Conservation (phyloP, 2,329 filamentous ascomycete genomes). For the Calycina herbarum region DNA sequence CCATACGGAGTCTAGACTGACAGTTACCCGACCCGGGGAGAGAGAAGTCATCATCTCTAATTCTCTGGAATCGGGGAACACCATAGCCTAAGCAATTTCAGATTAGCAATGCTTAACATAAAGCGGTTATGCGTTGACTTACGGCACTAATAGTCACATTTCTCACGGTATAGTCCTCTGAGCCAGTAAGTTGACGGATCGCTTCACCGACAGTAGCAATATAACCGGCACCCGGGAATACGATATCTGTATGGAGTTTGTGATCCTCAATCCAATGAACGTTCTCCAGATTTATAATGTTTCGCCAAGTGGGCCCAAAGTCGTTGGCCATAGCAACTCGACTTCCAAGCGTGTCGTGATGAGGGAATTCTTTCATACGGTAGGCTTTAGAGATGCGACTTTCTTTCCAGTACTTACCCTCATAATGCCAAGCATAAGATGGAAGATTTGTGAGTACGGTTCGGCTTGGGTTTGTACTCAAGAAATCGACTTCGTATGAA, state of each 20-base stretch:
- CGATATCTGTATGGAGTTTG: constrained; percentile 47
- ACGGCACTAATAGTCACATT: constrained; percentile 12
- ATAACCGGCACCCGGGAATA: constrained; percentile 48
- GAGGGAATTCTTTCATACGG: constrained; percentile 45
- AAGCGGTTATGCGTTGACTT: not conserved
- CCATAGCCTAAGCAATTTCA: constrained; percentile 23
- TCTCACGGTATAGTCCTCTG: constrained; percentile 22
- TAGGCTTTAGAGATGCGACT: constrained; percentile 50
- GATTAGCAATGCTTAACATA: not conserved
- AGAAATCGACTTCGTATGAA: constrained; percentile 13
- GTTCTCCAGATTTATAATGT: constrained; percentile 34
- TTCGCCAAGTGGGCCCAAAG: constrained; percentile 34
- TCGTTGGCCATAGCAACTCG: constrained; percentile 23
- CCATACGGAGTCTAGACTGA: constrained; percentile 30
- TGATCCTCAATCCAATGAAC: constrained; percentile 52
- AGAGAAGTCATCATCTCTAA: constrained; percentile 34
- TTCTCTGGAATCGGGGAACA: constrained; percentile 23
- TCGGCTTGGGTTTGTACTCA: constrained; percentile 38
- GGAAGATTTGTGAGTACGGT: constrained; percentile 48
- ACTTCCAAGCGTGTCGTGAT: constrained; percentile 39
- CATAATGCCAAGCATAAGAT: constrained; percentile 54
- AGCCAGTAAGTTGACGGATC: constrained; percentile 19
- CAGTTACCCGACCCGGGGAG: constrained; percentile 26
- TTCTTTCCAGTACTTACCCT: constrained; percentile 52
- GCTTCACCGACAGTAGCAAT: constrained; percentile 32